Conservation (phyloP, 1,139 yeast species). For the Candida sanyaensis region DNA sequence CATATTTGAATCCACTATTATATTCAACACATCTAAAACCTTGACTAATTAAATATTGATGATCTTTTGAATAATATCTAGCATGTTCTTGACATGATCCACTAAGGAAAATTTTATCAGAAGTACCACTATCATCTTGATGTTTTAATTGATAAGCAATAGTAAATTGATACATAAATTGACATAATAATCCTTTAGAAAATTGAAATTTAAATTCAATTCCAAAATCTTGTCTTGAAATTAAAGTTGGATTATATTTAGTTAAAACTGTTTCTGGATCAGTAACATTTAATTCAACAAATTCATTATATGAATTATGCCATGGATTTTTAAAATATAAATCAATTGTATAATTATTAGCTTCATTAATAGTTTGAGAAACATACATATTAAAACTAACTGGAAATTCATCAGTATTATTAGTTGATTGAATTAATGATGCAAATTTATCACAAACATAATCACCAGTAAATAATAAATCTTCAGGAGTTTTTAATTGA, state of each 20-base stretch:
- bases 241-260: slow-evolving; percentile 18
- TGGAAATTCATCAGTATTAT: slow-evolving; percentile 19
- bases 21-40: slow-evolving; percentile 24
- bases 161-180: slow-evolving; percentile 22
- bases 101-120: slow-evolving; percentile 22
- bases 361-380: slow-evolving; percentile 13
- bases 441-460: slow-evolving; percentile 23
- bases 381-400: slow-evolving; percentile 21
- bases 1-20: slow-evolving; percentile 21
- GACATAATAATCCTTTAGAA: slow-evolving; percentile 20
- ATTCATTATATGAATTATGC: slow-evolving; percentile 14
- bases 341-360: slow-evolving; percentile 21
- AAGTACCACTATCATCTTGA: slow-evolving; percentile 12
- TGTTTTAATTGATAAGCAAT: slow-evolving; percentile 20
- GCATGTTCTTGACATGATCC: slow-evolving; percentile 21
- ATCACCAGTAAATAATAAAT: slow-evolving; percentile 17
- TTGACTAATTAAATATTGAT: slow-evolving; percentile 14
- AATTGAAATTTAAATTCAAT: slow-evolving; percentile 22
- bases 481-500: slow-evolving; percentile 15
- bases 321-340: slow-evolving; percentile 20
- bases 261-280: slow-evolving; percentile 16
- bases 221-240: slow-evolving; percentile 20
- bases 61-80: slow-evolving; percentile 17
- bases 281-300: slow-evolving; percentile 19
- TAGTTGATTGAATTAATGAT: slow-evolving; percentile 17